Percentiles rank a stretch among this genome's conserved stretches.
Conservation (phyloP, 805 yeast species). For the Teunomyces kruisii region DNA sequence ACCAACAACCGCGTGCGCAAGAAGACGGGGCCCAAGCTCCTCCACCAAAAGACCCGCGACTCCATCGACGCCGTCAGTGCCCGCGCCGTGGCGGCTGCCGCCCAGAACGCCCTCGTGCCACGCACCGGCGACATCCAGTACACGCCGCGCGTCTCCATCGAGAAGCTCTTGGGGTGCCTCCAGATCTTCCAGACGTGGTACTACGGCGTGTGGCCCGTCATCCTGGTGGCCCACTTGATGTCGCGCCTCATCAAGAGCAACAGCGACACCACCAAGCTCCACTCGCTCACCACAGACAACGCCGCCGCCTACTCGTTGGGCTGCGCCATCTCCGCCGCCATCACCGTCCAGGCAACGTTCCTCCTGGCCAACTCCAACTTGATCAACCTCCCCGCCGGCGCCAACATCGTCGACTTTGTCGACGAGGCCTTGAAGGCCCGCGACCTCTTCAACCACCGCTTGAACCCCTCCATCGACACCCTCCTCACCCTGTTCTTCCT, state of each 20-base stretch:
- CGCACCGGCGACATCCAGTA: neutral
- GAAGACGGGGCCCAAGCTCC: conserved; percentile 38
- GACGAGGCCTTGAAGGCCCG: conserved; percentile 26
- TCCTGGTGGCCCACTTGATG: conserved; percentile 32
- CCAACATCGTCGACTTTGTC: conserved; percentile 14
- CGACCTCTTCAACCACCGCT: conserved; percentile 24
- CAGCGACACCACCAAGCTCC: conserved; percentile 3
- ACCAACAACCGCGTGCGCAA: conserved; percentile 33
- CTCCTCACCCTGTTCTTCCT: conserved; percentile 36
- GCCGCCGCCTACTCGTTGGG: conserved; percentile 28
- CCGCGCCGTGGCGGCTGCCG: neutral
- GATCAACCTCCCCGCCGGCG: conserved; percentile 18
- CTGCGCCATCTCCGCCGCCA: conserved; percentile 39
- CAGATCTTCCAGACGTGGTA: conserved; percentile 42
- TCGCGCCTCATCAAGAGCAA: conserved; percentile 14
- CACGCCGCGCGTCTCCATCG: neutral
- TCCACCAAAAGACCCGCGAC: conserved; percentile 9
- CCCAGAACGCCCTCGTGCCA: neutral
- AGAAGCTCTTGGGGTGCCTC: conserved; percentile 30
- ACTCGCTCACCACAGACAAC: conserved; percentile 11
- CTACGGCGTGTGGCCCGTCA: conserved; percentile 42
- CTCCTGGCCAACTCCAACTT: conserved; percentile 15
- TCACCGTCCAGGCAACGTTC: conserved; percentile 23
- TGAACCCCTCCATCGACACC: conserved; percentile 26
- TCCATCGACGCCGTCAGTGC: conserved; percentile 15